These are phyloP conservation scores for Vigna mungo DNA, from an alignment of 306 rosid genomes.

Conservation along the genomic window DNA sequence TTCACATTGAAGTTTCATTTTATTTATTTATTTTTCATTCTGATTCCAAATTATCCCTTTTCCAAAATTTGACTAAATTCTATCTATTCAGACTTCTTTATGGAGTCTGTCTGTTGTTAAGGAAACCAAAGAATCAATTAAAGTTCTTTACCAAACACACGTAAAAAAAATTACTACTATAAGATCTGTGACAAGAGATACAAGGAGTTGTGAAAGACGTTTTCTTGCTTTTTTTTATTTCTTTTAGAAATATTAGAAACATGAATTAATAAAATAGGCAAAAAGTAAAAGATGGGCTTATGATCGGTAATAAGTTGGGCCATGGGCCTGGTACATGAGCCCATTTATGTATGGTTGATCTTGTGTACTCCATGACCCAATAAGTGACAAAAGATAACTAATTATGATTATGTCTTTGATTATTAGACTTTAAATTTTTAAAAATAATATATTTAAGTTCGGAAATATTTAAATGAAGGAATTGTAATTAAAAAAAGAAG, in stretches of 20 bases:
- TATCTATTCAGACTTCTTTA: conserved; percentile 28
- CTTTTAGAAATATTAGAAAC: not conserved
- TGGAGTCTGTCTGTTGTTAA: conserved; percentile 41
- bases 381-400: not conserved
- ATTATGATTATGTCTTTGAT: too few relatives aligned
- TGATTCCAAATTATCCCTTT: conserved; percentile 6
- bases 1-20: conserved; percentile 28
- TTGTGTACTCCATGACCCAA: not conserved
- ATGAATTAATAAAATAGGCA: too few relatives aligned
- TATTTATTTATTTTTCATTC: not conserved
- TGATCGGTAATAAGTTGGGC: not conserved
- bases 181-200: not conserved
- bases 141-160: conserved; percentile 42
- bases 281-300: not conserved
- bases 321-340: not conserved
- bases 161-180: not conserved
- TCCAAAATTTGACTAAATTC: conserved; percentile 2
- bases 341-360: not conserved
- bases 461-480: too few relatives aligned
- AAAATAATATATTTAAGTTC: too few relatives aligned
- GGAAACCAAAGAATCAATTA: conserved; percentile 37
- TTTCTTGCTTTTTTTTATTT: not conserved
- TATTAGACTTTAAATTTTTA: too few relatives aligned
- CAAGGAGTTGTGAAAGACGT: conserved; percentile 4
- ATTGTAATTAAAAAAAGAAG: too few relatives aligned